phyloP scores from a whole-genome alignment of 1,284 basidiomycete genomes.

The Ustilago loliicola region DNA sequence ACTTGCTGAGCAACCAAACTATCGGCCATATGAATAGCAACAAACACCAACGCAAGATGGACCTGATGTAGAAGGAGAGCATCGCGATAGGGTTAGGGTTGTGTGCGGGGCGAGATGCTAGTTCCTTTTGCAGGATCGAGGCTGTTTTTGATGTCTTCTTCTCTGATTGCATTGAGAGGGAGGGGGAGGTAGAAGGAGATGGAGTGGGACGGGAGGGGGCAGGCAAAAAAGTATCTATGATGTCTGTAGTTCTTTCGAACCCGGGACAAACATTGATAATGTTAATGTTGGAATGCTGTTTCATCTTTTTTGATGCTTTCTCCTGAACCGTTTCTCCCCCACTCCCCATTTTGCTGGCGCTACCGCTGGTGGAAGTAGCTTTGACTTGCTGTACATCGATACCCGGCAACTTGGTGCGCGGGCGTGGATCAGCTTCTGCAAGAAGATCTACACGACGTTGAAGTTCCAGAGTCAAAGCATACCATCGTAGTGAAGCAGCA shows the following conservation, averaged over 20 bases:
- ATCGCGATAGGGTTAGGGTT: background rate
- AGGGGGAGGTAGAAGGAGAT: background rate
- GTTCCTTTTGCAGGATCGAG: background rate
- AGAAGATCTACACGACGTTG: slow-evolving; percentile 60
- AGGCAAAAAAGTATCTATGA: slow-evolving; percentile 45
- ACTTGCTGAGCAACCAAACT: slow-evolving; percentile 56
- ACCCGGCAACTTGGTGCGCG: slow-evolving; percentile 55
- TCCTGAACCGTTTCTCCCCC: background rate
- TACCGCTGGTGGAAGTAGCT: background rate
- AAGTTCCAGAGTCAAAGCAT: slow-evolving; percentile 54
- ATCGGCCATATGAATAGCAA: slow-evolving; percentile 44
- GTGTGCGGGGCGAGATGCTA: background rate
- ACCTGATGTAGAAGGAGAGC: background rate
- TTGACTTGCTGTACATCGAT: slow-evolving; percentile 39
- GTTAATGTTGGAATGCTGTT: slow-evolving; percentile 54
- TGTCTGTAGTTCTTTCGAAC: slow-evolving; percentile 58
- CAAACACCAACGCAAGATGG: slow-evolving; percentile 15
- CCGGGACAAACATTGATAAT: slow-evolving; percentile 64
- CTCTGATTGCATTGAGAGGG: background rate
- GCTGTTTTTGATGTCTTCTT: background rate
- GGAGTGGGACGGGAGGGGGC: background rate
- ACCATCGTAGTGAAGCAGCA: slow-evolving; percentile 51
- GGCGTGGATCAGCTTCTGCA: slow-evolving; percentile 59
- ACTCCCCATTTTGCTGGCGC: background rate
- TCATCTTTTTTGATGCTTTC: slow-evolving; percentile 20